These are phyloP conservation scores for Scolecobasidium constrictum DNA, from an alignment of 2,329 filamentous ascomycete genomes.

Conservation along the genomic window DNA sequence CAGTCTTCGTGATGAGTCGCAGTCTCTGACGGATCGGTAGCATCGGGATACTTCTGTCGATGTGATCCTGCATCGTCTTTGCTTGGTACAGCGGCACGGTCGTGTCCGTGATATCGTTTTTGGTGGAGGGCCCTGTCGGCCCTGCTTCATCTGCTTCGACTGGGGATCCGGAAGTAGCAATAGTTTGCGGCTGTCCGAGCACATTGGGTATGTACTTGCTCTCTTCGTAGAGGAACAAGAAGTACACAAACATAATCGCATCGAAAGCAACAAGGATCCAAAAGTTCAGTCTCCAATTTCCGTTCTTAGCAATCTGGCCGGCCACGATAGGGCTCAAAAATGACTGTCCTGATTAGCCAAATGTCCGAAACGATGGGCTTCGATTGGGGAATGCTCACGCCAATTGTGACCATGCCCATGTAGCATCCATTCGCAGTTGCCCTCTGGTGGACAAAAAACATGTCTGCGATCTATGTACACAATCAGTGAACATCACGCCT, in stretches of 20 bases:
- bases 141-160: not conserved
- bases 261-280: not conserved
- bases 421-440: not conserved
- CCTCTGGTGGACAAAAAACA: not conserved
- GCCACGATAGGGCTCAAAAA: no score
- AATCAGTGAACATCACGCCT: not conserved
- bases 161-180: not conserved
- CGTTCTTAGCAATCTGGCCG: no score
- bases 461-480: not conserved
- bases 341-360: not conserved
- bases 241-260: not conserved
- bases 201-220: not conserved
- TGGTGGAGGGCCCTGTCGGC: not conserved
- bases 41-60: not conserved
- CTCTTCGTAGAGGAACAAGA: not conserved
- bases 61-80: not conserved
- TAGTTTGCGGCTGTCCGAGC: not conserved
- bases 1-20: not conserved
- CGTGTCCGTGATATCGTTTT: not conserved
- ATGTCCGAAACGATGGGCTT: not conserved
- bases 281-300: not conserved
- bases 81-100: not conserved
- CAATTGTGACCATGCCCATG: not conserved
- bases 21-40: not conserved
- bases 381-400: not conserved